Conservation (phyloP, 2,329 filamentous ascomycete genomes). For the Aspergillus pseudotamarii region DNA sequence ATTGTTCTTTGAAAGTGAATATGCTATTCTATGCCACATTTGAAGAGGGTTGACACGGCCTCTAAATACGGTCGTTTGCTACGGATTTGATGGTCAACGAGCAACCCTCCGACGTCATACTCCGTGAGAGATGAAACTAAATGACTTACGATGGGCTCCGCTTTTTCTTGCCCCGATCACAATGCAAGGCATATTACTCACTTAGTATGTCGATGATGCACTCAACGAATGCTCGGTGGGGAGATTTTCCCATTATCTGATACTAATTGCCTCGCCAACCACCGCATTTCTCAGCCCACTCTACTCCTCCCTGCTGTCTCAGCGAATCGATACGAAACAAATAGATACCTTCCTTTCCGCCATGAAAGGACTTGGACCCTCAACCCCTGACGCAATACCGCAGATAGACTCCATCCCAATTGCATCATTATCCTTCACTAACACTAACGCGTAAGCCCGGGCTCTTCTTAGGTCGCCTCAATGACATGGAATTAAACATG, state of each 20-base stretch:
- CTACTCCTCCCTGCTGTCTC: neutral
- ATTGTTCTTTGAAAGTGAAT: neutral
- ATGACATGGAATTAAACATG: slow-evolving; percentile 26
- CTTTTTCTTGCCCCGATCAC: neutral
- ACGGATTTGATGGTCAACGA: neutral
- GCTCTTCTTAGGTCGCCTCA: slow-evolving; percentile 17
- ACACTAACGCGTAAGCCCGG: slow-evolving; percentile 10
- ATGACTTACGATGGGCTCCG: neutral
- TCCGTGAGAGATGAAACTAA: neutral
- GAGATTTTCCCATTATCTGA: neutral
- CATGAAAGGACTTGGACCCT: neutral
- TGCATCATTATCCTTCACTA: slow-evolving; percentile 23
- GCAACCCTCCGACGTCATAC: slow-evolving; percentile 9
- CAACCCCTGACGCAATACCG: slow-evolving; percentile 14
- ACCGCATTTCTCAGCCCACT: slow-evolving; percentile 10
- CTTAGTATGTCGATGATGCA: neutral
- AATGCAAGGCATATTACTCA: neutral
- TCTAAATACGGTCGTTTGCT: slow-evolving; percentile 7
- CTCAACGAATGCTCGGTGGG: neutral
- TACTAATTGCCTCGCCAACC: slow-evolving; percentile 21
- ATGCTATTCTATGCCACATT: neutral
- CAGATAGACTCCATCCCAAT: slow-evolving; percentile 7
- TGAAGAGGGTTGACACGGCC: neutral
- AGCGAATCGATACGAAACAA: slow-evolving; percentile 16
- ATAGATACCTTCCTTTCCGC: slow-evolving; percentile 4